phyloP scores from a whole-genome alignment of 2,329 filamentous ascomycete genomes.

The Aspergillus pseudotamarii region DNA sequence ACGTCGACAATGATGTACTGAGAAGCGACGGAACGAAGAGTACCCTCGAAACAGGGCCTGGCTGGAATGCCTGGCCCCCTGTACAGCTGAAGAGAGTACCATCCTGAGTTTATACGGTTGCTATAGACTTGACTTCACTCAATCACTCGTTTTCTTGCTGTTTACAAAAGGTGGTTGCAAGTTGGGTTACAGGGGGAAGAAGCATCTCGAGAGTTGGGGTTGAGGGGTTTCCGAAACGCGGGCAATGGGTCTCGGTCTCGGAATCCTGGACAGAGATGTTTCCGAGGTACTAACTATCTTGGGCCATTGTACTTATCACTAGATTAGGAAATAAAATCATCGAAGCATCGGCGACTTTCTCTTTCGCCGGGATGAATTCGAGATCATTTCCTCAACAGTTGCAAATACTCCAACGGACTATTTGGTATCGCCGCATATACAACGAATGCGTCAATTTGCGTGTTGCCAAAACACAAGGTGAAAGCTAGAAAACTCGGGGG shows the following conservation, averaged over 20 bases:
- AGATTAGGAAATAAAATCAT: neutral
- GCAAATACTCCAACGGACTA: too few species aligned
- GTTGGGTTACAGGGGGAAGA: neutral
- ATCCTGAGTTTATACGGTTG: neutral
- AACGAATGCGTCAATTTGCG: too few species aligned
- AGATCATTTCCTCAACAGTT: too few species aligned
- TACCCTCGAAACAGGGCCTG: neutral
- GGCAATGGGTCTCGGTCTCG: constrained; percentile 10
- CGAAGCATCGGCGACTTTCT: neutral
- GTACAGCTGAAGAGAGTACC: constrained; percentile 4
- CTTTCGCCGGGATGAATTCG: neutral
- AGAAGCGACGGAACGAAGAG: constrained; percentile 17
- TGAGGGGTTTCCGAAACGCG: constrained; percentile 9
- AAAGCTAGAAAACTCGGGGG: neutral
- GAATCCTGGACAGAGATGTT: constrained; percentile 10
- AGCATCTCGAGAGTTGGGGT: neutral
- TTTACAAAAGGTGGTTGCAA: too few species aligned
- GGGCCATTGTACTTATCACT: neutral
- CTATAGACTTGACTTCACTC: neutral
- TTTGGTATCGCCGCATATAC: too few species aligned
- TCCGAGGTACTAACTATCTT: constrained; percentile 9
- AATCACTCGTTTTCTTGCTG: neutral
- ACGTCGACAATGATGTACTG: constrained; percentile 12
- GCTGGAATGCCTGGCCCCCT: constrained; percentile 1
- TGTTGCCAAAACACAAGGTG: neutral